These are phyloP conservation scores for Macrophomina tecta DNA, from an alignment of 2,329 filamentous ascomycete genomes.

Conservation along the genomic window DNA sequence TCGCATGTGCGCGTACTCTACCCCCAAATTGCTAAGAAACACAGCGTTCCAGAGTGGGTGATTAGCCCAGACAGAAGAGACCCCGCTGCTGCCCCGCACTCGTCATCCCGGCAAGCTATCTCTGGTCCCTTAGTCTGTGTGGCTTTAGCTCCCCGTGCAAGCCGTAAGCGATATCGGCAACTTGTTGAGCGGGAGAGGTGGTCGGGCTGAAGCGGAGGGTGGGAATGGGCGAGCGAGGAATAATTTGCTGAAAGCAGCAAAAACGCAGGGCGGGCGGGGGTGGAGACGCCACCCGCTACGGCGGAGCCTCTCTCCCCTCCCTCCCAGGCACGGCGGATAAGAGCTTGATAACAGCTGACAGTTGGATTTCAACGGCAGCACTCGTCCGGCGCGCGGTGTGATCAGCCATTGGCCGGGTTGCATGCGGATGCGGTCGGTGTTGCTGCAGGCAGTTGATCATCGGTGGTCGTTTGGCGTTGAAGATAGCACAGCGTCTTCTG, in stretches of 20 bases:
- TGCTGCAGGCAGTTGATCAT: no score
- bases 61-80: neutral
- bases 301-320: neutral
- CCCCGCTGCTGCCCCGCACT: slow-evolving; percentile 7
- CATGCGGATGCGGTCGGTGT: no score
- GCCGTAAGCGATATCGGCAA: neutral
- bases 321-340: neutral
- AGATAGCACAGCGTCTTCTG: no score
- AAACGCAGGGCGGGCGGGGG: neutral
- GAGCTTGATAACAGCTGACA: neutral
- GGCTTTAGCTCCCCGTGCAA: neutral
- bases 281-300: neutral
- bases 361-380: neutral
- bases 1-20: neutral
- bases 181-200: neutral
- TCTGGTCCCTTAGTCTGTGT: neutral
- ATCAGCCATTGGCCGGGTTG: neutral
- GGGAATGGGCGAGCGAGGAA: neutral
- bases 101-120: neutral
- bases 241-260: slow-evolving; percentile 25
- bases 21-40: slow-evolving; percentile 22
- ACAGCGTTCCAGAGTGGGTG: neutral
- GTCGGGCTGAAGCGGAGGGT: neutral
- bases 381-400: neutral
- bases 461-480: no score